These are phyloP conservation scores for Phytophthora kernoviae DNA, from an alignment of 352 stramenopile genomes.

Conservation along the genomic window DNA sequence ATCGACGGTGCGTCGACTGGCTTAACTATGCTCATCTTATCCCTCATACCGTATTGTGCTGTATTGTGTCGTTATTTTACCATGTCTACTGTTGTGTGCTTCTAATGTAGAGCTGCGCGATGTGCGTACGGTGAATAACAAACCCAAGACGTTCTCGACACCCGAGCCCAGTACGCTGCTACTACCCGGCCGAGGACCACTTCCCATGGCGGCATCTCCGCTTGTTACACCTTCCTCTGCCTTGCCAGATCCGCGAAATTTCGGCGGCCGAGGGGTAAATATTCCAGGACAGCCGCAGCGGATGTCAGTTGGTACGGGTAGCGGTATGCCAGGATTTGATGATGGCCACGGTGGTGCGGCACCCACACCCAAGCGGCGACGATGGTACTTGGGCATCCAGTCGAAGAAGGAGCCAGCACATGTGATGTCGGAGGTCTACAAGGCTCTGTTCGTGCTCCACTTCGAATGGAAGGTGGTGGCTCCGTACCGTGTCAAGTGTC, in stretches of 20 bases:
- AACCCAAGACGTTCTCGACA: conserved; percentile 81
- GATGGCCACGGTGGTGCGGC: conserved; percentile 32
- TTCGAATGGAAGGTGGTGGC: conserved; percentile 98
- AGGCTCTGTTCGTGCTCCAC: conserved; percentile 95
- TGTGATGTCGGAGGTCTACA: conserved; percentile 99
- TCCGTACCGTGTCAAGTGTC: conserved; percentile 97
- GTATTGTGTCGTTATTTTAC: neutral
- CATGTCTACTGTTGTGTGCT: neutral
- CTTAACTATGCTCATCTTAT: neutral
- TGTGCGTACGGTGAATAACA: conserved; percentile 67
- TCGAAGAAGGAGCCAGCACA: conserved; percentile 99
- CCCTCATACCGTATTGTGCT: no score
- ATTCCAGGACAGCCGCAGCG: conserved; percentile 32
- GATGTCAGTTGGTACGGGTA: conserved; percentile 28
- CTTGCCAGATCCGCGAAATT: conserved; percentile 58
- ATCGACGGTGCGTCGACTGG: conserved; percentile 66
- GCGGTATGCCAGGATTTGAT: conserved; percentile 39
- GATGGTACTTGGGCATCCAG: conserved; percentile 99
- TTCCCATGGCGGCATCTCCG: conserved; percentile 83
- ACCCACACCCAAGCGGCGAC: conserved; percentile 71
- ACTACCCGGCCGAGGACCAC: conserved; percentile 69
- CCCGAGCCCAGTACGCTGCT: conserved; percentile 70
- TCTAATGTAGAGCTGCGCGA: conserved; percentile 63
- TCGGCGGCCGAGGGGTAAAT: conserved; percentile 54
- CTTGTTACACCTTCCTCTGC: conserved; percentile 65